Conservation (phyloP, 495 filamentous ascomycete species). For the Penicillium diatomitis region DNA sequence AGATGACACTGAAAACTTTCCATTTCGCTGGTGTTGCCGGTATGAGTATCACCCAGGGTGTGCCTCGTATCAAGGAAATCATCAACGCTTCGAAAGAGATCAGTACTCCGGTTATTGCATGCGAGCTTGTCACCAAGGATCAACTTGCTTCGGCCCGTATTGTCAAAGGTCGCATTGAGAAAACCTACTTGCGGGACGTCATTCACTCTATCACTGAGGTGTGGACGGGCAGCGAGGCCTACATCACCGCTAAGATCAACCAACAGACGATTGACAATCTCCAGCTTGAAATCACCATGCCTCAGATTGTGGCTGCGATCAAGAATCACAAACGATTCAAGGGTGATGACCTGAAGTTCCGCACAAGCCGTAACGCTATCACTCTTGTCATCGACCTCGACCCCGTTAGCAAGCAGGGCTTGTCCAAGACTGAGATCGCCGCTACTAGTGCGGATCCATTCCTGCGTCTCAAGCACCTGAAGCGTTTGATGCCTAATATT, state of each 20-base stretch:
- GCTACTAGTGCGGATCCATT: slow-evolving; percentile 57
- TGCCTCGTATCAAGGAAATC: slow-evolving; percentile 99
- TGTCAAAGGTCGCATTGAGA: slow-evolving; percentile 87
- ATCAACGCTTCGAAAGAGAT: slow-evolving; percentile 94
- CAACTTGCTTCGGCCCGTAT: slow-evolving; percentile 68
- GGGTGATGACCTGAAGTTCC: slow-evolving; percentile 43
- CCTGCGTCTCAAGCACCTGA: slow-evolving; percentile 72
- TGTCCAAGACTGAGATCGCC: slow-evolving; percentile 47
- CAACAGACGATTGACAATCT: slow-evolving; percentile 64
- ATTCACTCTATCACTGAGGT: slow-evolving; percentile 71
- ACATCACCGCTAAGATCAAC: slow-evolving; percentile 69
- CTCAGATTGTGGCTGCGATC: slow-evolving; percentile 65
- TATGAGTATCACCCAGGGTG: slow-evolving; percentile 98
- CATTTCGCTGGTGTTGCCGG: slow-evolving; percentile 99
- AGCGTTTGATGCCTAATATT: slow-evolving; percentile 68
- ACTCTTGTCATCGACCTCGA: slow-evolving; percentile 48
- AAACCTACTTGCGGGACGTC: slow-evolving; percentile 42
- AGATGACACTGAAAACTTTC: slow-evolving; percentile 99
- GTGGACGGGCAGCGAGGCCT: slow-evolving; percentile 66
- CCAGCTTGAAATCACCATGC: slow-evolving; percentile 61
- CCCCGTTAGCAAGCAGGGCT: slow-evolving; percentile 40
- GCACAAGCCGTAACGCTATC: slow-evolving; percentile 43
- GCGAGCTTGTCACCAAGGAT: slow-evolving; percentile 61
- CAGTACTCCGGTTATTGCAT: slow-evolving; percentile 87
- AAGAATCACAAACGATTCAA: slow-evolving; percentile 70